phyloP scores from a whole-genome alignment of 2,329 filamentous ascomycete genomes.

The Talaromyces verruculosus region DNA sequence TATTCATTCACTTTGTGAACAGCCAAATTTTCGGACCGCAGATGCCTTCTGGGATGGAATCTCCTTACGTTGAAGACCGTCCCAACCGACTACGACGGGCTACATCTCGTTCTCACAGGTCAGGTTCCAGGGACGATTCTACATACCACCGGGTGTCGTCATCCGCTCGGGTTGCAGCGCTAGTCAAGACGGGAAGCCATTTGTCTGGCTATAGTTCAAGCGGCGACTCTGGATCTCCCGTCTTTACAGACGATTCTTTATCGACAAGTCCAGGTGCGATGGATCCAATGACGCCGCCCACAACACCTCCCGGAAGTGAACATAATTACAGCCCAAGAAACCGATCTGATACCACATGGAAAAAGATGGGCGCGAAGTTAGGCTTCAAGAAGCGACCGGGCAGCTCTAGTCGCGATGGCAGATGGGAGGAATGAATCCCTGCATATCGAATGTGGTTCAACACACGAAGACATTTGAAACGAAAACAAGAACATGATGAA shows the following conservation, averaged over 20 bases:
- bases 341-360: slow-evolving; percentile 52
- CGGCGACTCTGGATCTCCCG: slow-evolving; percentile 39
- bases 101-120: slow-evolving; percentile 20
- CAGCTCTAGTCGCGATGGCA: slow-evolving; percentile 29
- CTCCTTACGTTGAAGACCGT: slow-evolving; percentile 40
- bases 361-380: slow-evolving; percentile 54
- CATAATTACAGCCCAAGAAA: slow-evolving; percentile 37
- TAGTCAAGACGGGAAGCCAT: slow-evolving; percentile 38
- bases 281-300: slow-evolving; percentile 53
- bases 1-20: slow-evolving; percentile 88
- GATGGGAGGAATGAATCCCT: slow-evolving; percentile 23
- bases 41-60: slow-evolving; percentile 48
- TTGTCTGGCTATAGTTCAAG: slow-evolving; percentile 41
- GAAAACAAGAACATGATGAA: too few species aligned
- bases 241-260: slow-evolving; percentile 49
- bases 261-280: slow-evolving; percentile 42
- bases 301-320: slow-evolving; percentile 51
- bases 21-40: slow-evolving; percentile 53
- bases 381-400: slow-evolving; percentile 41
- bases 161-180: slow-evolving; percentile 31
- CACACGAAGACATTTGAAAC: neutral
- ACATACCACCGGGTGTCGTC: slow-evolving; percentile 24
- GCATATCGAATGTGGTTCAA: neutral
- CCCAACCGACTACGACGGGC: slow-evolving; percentile 18
- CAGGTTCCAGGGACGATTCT: slow-evolving; percentile 32